Evolutionary conservation across 768 basidiomycete genomes (phyloP).

Genomic region (Tulasnella sp.): DNA sequence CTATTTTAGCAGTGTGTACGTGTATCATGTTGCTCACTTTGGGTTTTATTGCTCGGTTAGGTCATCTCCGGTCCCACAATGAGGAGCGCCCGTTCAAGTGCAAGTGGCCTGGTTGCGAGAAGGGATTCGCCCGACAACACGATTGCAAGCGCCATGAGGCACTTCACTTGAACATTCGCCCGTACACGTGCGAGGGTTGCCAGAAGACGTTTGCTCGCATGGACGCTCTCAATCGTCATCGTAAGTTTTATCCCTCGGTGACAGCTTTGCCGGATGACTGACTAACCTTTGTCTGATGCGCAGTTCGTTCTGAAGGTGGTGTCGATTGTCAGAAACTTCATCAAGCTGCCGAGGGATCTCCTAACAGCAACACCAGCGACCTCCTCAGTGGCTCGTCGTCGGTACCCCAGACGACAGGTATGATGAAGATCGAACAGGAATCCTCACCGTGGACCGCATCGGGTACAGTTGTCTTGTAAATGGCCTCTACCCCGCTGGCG

Average conservation of each 20-base stretch:
- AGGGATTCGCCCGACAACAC: conserved; percentile 91
- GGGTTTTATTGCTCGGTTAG: conserved; percentile 39
- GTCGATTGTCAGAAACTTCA: conserved; percentile 54
- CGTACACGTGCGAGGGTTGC: conserved; percentile 91
- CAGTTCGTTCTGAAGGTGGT: conserved; percentile 72
- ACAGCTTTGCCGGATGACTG: not conserved
- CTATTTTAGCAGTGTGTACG: conserved; percentile 28
- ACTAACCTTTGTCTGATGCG: not conserved
- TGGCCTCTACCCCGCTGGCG: not conserved
- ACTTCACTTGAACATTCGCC: conserved; percentile 86
- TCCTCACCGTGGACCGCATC: conserved; percentile 4
- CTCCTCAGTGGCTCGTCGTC: not conserved
- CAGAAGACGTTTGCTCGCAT: conserved; percentile 89
- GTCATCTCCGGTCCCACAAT: conserved; percentile 92
- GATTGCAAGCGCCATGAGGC: conserved; percentile 97
- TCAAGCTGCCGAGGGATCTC: conserved; percentile 15
- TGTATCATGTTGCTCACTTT: not conserved
- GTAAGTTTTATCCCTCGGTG: conserved; percentile 49
- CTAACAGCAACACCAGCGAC: not conserved
- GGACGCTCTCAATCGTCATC: conserved; percentile 90
- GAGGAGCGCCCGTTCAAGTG: conserved; percentile 95
- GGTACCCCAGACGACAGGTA: not conserved
- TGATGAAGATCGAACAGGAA: conserved; percentile 9
- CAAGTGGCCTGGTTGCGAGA: conserved; percentile 90
- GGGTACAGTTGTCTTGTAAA: conserved; percentile 2